Conservation (phyloP, 2,329 filamentous ascomycete species). For the Fusarium continuum region DNA sequence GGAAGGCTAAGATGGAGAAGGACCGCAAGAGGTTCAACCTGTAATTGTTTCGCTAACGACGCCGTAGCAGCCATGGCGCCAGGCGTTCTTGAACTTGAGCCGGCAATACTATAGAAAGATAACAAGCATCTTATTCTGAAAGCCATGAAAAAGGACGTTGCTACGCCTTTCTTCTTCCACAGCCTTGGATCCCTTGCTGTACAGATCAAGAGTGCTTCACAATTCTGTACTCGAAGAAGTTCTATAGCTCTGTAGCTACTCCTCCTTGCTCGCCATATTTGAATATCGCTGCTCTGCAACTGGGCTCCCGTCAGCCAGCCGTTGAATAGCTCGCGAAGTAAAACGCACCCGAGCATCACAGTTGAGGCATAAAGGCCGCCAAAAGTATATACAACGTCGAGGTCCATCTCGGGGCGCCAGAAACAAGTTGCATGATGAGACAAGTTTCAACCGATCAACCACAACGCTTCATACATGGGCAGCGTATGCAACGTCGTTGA, state of each 20-base stretch:
- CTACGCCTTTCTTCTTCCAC: neutral
- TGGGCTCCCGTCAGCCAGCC: constrained; percentile 34
- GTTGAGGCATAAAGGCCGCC: too few species aligned
- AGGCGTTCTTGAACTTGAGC: constrained; percentile 27
- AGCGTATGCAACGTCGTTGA: too few species aligned
- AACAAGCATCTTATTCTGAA: neutral
- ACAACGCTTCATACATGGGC: too few species aligned
- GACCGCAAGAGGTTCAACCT: constrained; percentile 92
- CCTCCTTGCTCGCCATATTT: constrained; percentile 50
- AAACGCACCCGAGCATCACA: neutral
- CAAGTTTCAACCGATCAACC: too few species aligned
- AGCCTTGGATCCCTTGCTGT: neutral
- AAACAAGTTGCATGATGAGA: neutral
- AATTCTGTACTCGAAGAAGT: neutral
- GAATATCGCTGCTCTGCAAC: constrained; percentile 60
- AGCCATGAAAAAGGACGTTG: neutral
- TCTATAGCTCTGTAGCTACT: neutral
- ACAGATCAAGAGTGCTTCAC: neutral
- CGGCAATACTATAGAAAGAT: constrained; percentile 7
- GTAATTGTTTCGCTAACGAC: constrained; percentile 53
- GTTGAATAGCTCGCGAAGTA: neutral
- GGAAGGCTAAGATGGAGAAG: constrained; percentile 97
- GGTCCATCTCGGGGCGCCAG: neutral
- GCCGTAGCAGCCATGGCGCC: constrained; percentile 5
- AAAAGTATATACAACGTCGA: too few species aligned